Evolutionary conservation across 164 flowering plant genomes (phyloP).

Genomic region (Tetracentron sinense): DNA sequence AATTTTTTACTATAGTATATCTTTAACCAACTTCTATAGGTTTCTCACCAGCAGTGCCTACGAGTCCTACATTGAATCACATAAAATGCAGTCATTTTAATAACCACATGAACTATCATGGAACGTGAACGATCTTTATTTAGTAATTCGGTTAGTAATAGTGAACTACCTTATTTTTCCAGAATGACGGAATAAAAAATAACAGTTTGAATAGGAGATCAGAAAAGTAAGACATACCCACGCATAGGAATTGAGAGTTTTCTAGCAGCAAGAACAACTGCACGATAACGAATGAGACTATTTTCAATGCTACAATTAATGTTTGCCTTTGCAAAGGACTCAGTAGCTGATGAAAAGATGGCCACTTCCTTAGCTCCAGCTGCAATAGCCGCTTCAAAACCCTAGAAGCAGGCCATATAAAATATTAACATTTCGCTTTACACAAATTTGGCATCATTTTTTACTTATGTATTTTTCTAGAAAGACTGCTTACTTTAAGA

Average conservation of each 20-base stretch:
- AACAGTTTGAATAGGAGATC: not conserved
- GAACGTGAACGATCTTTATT: not conserved
- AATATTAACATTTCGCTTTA: constrained; percentile 6
- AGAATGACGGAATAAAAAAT: not conserved
- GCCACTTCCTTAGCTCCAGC: constrained; percentile 98
- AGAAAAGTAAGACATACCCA: constrained; percentile 50
- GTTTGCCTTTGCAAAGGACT: constrained; percentile 88
- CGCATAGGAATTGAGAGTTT: constrained; percentile 82
- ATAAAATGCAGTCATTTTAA: no score
- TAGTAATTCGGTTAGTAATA: no score
- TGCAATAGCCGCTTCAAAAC: constrained; percentile 93
- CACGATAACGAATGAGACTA: constrained; percentile 76
- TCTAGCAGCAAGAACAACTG: constrained; percentile 72
- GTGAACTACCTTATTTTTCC: not conserved
- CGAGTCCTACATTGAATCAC: no score
- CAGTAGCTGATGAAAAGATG: constrained; percentile 94
- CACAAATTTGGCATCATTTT: not conserved
- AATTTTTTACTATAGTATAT: no score
- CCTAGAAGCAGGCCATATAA: constrained; percentile 37
- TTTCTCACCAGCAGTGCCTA: no score
- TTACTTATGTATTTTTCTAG: not conserved
- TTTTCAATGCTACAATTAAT: constrained; percentile 93
- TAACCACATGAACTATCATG: no score
- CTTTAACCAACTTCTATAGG: no score
- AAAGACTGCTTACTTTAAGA: constrained; percentile 52